Evolutionary conservation across 2,329 filamentous ascomycete genomes (phyloP).

Genomic region (Paecilomyces formosus): DNA sequence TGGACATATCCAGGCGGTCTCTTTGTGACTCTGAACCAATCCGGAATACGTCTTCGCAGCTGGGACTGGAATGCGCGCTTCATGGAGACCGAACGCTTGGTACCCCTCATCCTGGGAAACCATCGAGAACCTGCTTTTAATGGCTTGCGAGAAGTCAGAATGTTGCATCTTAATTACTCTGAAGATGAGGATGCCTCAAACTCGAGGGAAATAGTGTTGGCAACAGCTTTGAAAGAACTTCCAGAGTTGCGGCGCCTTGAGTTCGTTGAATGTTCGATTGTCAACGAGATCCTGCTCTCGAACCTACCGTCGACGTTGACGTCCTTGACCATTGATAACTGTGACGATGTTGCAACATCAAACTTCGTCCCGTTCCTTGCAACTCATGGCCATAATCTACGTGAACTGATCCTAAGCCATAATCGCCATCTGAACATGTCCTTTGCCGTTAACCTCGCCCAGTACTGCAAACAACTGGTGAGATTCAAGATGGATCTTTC

Average conservation of each 20-base stretch:
- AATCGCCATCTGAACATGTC: constrained; percentile 70
- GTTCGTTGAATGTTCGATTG: constrained; percentile 67
- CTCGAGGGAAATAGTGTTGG: constrained; percentile 23
- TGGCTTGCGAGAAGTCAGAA: constrained; percentile 23
- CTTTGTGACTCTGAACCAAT: constrained; percentile 55
- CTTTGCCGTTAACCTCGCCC: constrained; percentile 61
- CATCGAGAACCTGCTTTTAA: constrained; percentile 53
- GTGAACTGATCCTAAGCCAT: constrained; percentile 63
- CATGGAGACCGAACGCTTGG: constrained; percentile 23
- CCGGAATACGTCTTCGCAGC: constrained; percentile 37
- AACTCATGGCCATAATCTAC: constrained; percentile 60
- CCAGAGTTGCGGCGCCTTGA: constrained; percentile 59
- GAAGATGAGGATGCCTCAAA: constrained; percentile 34
- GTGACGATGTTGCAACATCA: constrained; percentile 63
- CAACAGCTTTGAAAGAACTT: constrained; percentile 50
- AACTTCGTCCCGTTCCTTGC: constrained; percentile 59
- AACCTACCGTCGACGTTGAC: constrained; percentile 59
- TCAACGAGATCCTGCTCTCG: constrained; percentile 61
- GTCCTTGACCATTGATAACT: constrained; percentile 69
- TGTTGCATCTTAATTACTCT: constrained; percentile 28
- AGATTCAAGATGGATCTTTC: constrained; percentile 69
- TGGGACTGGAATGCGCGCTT: constrained; percentile 53
- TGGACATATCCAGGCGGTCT: constrained; percentile 65
- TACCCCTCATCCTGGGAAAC: constrained; percentile 42
- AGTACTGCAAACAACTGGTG: constrained; percentile 62